A percentile compares a stretch with the other conserved stretches of the same genome.
Evolutionary conservation across 257 asterid species (phyloP).

Genomic region (Nicotiana knightiana): DNA sequence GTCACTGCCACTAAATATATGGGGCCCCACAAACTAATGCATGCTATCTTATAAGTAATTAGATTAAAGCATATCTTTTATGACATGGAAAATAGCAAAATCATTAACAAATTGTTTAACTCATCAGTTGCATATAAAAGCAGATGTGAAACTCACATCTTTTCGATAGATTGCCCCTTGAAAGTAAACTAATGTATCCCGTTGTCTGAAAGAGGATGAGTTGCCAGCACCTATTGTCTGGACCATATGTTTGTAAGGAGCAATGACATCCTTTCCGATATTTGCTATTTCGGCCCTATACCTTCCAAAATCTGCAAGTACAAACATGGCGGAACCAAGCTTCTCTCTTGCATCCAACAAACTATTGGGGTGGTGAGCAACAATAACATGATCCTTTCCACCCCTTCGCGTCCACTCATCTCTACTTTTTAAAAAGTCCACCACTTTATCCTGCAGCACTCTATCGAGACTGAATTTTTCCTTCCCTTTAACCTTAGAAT

Average conservation of each 20-base stretch:
- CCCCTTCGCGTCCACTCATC: slow-evolving; percentile 54
- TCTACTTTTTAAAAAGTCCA: slow-evolving; percentile 38
- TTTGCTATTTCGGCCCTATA: slow-evolving; percentile 52
- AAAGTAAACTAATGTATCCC: slow-evolving; percentile 52
- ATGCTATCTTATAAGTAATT: background rate
- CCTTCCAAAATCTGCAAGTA: slow-evolving; percentile 81
- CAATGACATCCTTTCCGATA: slow-evolving; percentile 67
- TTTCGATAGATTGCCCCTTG: slow-evolving; percentile 79
- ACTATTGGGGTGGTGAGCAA: slow-evolving; percentile 85
- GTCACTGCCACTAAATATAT: background rate
- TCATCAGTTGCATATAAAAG: slow-evolving; percentile 2
- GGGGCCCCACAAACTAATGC: background rate
- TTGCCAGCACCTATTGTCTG: slow-evolving; percentile 25
- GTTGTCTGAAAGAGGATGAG: slow-evolving; percentile 42
- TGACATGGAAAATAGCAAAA: background rate
- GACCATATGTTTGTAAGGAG: slow-evolving; percentile 89
- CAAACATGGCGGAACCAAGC: slow-evolving; percentile 57
- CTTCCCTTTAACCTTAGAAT: slow-evolving; percentile 38
- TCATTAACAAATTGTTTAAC: background rate
- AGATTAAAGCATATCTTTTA: background rate
- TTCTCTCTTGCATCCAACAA: slow-evolving; percentile 51
- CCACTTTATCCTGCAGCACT: slow-evolving; percentile 52
- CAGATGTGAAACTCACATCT: slow-evolving; percentile 50
- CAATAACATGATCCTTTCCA: slow-evolving; percentile 67
- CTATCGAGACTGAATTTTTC: slow-evolving; percentile 33